These are phyloP conservation scores for Amphichorda felina DNA, from an alignment of 2,329 filamentous ascomycete genomes.

Conservation along the genomic window DNA sequence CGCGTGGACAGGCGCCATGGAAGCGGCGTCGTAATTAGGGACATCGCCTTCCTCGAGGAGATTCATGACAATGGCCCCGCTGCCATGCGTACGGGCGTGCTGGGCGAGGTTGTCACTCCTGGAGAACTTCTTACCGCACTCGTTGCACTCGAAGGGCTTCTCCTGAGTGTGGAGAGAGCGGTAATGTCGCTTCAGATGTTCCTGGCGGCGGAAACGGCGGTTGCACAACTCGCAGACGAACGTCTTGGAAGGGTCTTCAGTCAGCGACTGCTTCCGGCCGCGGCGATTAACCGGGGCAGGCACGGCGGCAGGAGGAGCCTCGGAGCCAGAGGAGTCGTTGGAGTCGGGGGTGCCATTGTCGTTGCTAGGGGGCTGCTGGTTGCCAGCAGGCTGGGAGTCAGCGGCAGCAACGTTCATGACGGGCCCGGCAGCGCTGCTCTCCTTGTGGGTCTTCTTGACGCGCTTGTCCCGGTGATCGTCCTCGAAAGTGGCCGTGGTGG, in stretches of 20 bases:
- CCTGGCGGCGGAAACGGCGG: conserved; percentile 92
- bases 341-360: conserved; percentile 25
- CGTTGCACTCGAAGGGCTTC: conserved; percentile 94
- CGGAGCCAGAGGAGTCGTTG: conserved; percentile 29
- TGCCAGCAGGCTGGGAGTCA: conserved; percentile 19
- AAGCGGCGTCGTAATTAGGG: conserved; percentile 26
- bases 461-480: conserved; percentile 46
- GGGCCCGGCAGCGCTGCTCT: conserved; percentile 19
- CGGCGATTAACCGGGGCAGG: conserved; percentile 68
- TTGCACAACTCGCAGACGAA: conserved; percentile 96
- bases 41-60: conserved; percentile 58
- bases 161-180: conserved; percentile 96
- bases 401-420: conserved; percentile 28
- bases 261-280: conserved; percentile 95
- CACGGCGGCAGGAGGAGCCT: conserved; percentile 22
- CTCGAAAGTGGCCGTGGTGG: conserved; percentile 19
- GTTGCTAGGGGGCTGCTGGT: conserved; percentile 18
- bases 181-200: conserved; percentile 98
- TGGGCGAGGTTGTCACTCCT: conserved; percentile 95
- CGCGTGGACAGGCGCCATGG: conserved; percentile 30
- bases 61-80: conserved; percentile 82
- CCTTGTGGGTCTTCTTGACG: conserved; percentile 41
- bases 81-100: conserved; percentile 87
- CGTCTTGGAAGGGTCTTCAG: conserved; percentile 95
- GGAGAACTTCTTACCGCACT: conserved; percentile 99